Conservation (phyloP, 2,329 filamentous ascomycete genomes). For the Aspergillus brasiliensis region DNA sequence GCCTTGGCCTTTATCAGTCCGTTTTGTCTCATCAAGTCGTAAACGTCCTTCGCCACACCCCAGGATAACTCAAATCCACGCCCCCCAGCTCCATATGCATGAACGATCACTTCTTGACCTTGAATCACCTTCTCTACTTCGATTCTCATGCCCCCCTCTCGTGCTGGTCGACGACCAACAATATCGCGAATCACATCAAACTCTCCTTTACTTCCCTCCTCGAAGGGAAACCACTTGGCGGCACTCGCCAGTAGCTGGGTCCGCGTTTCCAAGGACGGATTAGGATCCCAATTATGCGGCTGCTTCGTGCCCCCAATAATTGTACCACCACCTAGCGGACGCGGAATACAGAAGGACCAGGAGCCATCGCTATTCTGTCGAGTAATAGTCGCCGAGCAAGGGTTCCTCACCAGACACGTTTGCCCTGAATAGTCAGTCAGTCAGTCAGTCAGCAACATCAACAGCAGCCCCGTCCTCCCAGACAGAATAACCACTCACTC, state of each 20-base stretch:
- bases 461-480: background rate
- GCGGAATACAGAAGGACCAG: constrained; percentile 65
- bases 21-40: constrained; percentile 39
- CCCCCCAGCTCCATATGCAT: constrained; percentile 63
- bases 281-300: constrained; percentile 56
- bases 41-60: constrained; percentile 59
- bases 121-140: constrained; percentile 50
- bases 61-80: constrained; percentile 65
- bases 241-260: constrained; percentile 50
- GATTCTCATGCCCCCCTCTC: constrained; percentile 54
- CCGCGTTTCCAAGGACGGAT: constrained; percentile 52
- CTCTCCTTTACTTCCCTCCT: constrained; percentile 35
- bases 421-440: constrained; percentile 35
- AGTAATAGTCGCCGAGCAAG: constrained; percentile 54
- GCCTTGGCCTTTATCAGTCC: constrained; percentile 26
- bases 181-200: constrained; percentile 51
- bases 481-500: constrained; percentile 10
- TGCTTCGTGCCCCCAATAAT: constrained; percentile 69
- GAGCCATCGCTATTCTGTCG: constrained; percentile 64
- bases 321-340: constrained; percentile 64
- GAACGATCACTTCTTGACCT: constrained; percentile 41
- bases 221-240: constrained; percentile 45
- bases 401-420: constrained; percentile 51
- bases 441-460: background rate
- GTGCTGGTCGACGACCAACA: constrained; percentile 48